Evolutionary conservation across 305 asterid genomes (phyloP).

Genomic region (Fraxinus nigra): DNA sequence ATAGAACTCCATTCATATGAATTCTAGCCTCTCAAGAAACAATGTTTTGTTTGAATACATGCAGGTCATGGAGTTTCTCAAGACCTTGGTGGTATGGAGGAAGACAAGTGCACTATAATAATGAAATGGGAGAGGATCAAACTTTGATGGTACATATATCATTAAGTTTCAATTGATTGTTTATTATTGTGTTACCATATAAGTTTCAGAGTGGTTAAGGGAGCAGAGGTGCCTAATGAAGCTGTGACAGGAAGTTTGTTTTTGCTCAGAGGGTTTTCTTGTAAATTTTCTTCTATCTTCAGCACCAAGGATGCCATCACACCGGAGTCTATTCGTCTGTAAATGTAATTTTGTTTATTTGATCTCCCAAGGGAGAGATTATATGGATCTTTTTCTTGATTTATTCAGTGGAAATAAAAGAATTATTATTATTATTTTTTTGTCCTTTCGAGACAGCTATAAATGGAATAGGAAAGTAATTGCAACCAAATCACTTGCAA

Average conservation of each 20-base stretch:
- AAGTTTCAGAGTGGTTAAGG: background rate
- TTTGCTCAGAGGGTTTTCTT: conserved; percentile 22
- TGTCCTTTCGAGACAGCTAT: background rate
- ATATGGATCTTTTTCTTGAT: conserved; percentile 33
- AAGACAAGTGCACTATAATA: conserved; percentile 32
- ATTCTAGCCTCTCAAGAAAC: background rate
- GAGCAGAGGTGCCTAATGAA: conserved; percentile 43
- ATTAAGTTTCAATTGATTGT: background rate
- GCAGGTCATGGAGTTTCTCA: conserved; percentile 89
- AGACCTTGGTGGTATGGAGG: conserved; percentile 68
- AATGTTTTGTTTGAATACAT: background rate
- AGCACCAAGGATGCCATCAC: background rate
- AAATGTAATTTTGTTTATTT: background rate
- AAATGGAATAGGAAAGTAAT: background rate
- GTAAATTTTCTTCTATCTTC: background rate
- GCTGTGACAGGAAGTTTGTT: conserved; percentile 1
- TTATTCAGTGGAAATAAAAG: conserved; percentile 18
- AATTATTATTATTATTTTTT: background rate
- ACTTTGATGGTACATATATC: background rate
- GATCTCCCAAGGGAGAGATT: background rate
- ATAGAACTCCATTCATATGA: background rate
- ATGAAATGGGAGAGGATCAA: conserved; percentile 17
- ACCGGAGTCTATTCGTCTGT: background rate
- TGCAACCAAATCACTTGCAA: background rate
- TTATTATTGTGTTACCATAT: background rate